Conservation (phyloP, 208 protist species). For the Borovskyia barvae region DNA sequence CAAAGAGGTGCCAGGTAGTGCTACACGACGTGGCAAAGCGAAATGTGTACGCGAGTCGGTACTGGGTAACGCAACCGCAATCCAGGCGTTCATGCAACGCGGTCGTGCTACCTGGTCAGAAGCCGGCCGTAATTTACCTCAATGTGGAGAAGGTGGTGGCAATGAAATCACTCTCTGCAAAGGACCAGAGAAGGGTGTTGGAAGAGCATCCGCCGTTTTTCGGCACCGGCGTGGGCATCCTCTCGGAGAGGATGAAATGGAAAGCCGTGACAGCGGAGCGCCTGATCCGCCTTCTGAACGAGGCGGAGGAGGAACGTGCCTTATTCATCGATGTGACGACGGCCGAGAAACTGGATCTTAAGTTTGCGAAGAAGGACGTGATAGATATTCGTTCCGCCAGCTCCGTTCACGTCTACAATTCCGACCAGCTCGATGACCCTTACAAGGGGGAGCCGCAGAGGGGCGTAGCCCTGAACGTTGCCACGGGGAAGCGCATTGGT, state of each 20-base stretch:
- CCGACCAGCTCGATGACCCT: conserved; percentile 82
- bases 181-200: conserved; percentile 63
- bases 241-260: conserved; percentile 85
- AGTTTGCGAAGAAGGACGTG: conserved; percentile 45
- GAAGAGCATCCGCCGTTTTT: conserved; percentile 89
- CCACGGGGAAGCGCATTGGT: conserved; percentile 82
- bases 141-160: conserved; percentile 80
- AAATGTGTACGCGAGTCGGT: conserved; percentile 53
- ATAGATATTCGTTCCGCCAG: conserved; percentile 76
- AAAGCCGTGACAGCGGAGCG: conserved; percentile 72
- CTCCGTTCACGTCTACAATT: conserved; percentile 80
- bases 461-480: conserved; percentile 73
- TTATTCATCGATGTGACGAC: conserved; percentile 76
- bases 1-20: conserved; percentile 38
- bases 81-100: conserved; percentile 71
- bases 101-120: conserved; percentile 60
- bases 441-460: conserved; percentile 85
- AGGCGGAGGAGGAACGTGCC: conserved; percentile 65
- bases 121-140: conserved; percentile 64
- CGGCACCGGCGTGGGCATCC: conserved; percentile 83
- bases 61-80: conserved; percentile 83
- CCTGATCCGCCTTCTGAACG: conserved; percentile 68
- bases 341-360: conserved; percentile 49
- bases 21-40: conserved; percentile 41
- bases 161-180: conserved; percentile 47